A percentile compares a stretch with the other conserved stretches of the same genome.
Conservation (phyloP, 2,329 filamentous ascomycete species). For the Fusarium pseudonygamai region DNA sequence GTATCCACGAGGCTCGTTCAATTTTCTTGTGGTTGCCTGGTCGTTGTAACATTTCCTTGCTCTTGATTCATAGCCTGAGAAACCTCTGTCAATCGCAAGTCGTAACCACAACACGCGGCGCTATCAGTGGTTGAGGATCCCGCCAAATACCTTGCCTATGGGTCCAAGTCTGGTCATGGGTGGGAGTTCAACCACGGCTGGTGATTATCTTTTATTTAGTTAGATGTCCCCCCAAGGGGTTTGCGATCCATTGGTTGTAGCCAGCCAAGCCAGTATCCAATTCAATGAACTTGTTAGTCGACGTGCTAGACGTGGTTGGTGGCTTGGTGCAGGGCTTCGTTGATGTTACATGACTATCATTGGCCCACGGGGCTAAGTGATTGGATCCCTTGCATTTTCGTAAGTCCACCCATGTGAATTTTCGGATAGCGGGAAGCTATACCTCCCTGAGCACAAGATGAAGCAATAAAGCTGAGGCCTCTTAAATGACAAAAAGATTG, state of each 20-base stretch:
- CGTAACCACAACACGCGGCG: conserved; percentile 27
- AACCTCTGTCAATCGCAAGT: conserved; percentile 36
- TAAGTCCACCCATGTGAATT: conserved; percentile 3
- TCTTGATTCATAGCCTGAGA: conserved; percentile 2
- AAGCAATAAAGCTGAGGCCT: background rate
- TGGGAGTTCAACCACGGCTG: background rate
- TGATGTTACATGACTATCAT: conserved; percentile 9
- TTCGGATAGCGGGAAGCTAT: background rate
- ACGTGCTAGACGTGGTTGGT: background rate
- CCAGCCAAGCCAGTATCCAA: background rate
- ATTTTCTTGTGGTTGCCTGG: background rate
- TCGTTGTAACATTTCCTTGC: background rate
- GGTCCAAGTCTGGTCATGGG: background rate
- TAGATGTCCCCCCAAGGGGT: background rate
- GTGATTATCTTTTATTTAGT: background rate
- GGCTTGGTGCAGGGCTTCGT: background rate
- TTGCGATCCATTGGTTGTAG: conserved; percentile 21
- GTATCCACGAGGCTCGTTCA: conserved; percentile 2
- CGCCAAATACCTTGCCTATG: background rate
- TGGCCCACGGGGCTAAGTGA: conserved; percentile 32
- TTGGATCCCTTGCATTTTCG: conserved; percentile 30
- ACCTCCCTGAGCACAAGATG: background rate
- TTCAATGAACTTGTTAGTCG: background rate
- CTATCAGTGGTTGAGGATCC: conserved; percentile 24
- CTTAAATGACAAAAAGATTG: background rate